Base-by-base conservation (phyloP, 495 filamentous ascomycete species). In the Usnea hakonensis region DNA sequence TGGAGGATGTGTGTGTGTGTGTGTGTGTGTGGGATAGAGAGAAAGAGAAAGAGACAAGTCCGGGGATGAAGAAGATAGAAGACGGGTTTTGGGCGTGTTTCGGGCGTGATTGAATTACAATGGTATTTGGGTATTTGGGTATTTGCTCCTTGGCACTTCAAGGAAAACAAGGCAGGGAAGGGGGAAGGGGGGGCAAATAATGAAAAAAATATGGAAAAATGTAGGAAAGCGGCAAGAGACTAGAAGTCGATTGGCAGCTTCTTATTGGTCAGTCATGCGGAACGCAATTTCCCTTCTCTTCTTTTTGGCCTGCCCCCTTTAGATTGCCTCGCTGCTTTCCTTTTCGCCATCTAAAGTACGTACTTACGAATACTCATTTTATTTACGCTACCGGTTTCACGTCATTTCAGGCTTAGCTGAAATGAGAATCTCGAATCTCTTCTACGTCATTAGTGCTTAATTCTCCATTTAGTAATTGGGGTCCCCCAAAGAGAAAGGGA, bases 1-100 rank as follows among this genome's bases (percentile, higher is more conserved):
- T 55, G 58, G 38, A 54, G 58, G 48, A 10, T 32, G 30, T 53
- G 46, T 32, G 35, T 54, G 58, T n/a, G n/a, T n/a, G n/a, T n/a
- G n/a, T n/a, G n/a, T n/a, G n/a, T n/a, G n/a, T n/a, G 38, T 38
- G 46, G 5, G 8, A 26, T 5, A 28, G 3, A 5, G 35, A 6
- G 35, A 6, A 36, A 36, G 28, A 6, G 8, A 26, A 10, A 46
- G 43, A 46, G 21, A 23, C 3, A 5, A 9, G 9, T 9, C 5
- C 9, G 23, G 17, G 46, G 26, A 32, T 30, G 3, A 14, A 50
- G 23, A 26, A 50, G 28, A 14, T 23, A 50, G 26, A 32, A 30
- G 14, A 16, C 30, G 21, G 23, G 44, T 13, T 26, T n/a, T 26
- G n/a, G 41, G n/a, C 40, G 40, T 43, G 8, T 23, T 30, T 5